Conservation (phyloP, 306 rosid species). For the Myrica gale region DNA sequence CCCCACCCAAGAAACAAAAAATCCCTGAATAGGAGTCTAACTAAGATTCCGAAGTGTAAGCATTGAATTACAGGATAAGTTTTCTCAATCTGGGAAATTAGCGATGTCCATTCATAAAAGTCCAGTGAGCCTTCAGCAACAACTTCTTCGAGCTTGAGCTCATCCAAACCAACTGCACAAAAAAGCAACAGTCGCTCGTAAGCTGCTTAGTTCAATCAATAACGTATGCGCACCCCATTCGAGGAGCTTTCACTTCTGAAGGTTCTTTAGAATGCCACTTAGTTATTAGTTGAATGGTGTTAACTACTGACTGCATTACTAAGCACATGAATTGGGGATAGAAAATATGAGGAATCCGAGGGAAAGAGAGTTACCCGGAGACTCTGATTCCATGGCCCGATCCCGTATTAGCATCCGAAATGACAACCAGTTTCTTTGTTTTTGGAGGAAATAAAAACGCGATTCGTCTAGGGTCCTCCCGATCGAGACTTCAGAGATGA, state of each 20-base stretch:
- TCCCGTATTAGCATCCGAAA: background rate
- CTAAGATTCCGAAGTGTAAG: background rate
- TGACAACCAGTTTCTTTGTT: no score
- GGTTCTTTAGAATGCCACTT: background rate
- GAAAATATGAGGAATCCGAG: background rate
- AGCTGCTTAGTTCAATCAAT: constrained; percentile 1
- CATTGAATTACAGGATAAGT: constrained; percentile 52
- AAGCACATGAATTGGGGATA: background rate
- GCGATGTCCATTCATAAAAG: constrained; percentile 67
- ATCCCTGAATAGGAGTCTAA: background rate
- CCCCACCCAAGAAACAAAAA: background rate
- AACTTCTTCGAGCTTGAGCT: constrained; percentile 39
- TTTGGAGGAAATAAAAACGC: no score
- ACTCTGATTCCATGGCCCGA: constrained; percentile 34
- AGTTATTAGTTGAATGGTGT: background rate
- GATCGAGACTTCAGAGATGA: no score
- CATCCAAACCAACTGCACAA: constrained; percentile 50
- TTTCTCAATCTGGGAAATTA: constrained; percentile 57
- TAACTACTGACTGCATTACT: background rate
- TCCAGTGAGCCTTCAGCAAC: constrained; percentile 43
- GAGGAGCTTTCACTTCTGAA: no score
- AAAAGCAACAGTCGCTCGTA: background rate
- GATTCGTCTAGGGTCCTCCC: no score
- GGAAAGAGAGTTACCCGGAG: constrained; percentile 24
- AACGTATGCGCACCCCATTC: background rate